These are phyloP conservation scores for Penicillium manginii DNA, from an alignment of 495 filamentous ascomycete species.

Conservation along the genomic window DNA sequence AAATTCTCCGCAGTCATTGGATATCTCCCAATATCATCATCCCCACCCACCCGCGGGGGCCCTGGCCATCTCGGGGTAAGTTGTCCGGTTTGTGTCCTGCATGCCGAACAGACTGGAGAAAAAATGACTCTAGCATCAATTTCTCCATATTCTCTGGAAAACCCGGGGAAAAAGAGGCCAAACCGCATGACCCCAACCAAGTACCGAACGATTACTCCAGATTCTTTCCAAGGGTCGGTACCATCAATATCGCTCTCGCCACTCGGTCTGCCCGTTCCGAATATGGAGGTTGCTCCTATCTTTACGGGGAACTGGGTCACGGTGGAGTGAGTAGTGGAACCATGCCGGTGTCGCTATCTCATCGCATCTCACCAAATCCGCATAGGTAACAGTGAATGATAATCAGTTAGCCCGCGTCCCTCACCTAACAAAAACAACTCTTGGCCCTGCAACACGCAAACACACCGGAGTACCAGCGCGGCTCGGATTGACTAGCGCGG, in stretches of 20 bases:
- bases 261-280: slow-evolving; percentile 6
- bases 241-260: background rate
- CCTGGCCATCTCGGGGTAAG: slow-evolving; percentile 14
- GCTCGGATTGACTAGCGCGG: too few relatives aligned
- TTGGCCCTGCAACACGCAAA: background rate
- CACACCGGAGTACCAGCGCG: slow-evolving; percentile 4
- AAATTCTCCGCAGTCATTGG: slow-evolving; percentile 6
- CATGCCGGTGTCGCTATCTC: slow-evolving; percentile 11
- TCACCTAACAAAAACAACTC: background rate
- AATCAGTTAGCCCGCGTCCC: background rate
- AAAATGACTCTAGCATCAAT: background rate
- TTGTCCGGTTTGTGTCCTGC: slow-evolving; percentile 11
- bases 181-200: background rate
- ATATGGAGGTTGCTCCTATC: slow-evolving; percentile 13
- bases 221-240: background rate
- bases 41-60: slow-evolving; percentile 8
- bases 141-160: background rate
- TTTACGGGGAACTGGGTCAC: slow-evolving; percentile 15
- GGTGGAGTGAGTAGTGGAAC: slow-evolving; percentile 21
- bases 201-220: background rate
- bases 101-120: slow-evolving; percentile 7
- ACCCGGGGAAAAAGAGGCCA: slow-evolving; percentile 2
- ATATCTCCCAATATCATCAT: background rate
- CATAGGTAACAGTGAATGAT: slow-evolving; percentile 21
- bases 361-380: slow-evolving; percentile 20